These are phyloP conservation scores for Coccomyxa sp. DNA, from an alignment of 139 green algal species.

Conservation along the genomic window DNA sequence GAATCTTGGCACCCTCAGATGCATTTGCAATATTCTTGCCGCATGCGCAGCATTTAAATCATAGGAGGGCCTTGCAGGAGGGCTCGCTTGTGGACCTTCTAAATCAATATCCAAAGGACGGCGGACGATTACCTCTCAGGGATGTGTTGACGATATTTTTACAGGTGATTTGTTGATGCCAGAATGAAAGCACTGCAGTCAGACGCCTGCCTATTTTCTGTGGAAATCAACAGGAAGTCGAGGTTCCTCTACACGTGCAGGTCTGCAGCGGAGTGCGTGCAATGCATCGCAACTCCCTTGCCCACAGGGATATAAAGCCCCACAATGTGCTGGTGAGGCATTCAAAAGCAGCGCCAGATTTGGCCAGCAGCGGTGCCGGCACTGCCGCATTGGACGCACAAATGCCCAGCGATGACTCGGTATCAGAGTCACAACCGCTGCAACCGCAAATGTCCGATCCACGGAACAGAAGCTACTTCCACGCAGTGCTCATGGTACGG, in stretches of 20 bases:
- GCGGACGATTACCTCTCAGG: constrained; percentile 17
- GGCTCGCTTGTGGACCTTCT: constrained; percentile 49
- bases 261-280: constrained; percentile 34
- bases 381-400: not conserved
- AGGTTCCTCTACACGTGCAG: not conserved
- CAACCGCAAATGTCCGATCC: not conserved
- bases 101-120: constrained; percentile 17
- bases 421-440: no score
- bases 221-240: not conserved
- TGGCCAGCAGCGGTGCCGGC: not conserved
- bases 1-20: not conserved
- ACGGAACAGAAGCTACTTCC: not conserved
- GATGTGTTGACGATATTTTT: constrained; percentile 55
- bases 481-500: constrained; percentile 41
- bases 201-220: not conserved
- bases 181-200: not conserved
- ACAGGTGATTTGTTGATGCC: constrained; percentile 38
- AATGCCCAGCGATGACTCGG: no score
- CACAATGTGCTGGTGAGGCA: constrained; percentile 75
- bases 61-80: constrained; percentile 20
- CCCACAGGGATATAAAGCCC: constrained; percentile 87
- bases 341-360: not conserved
- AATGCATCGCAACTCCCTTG: constrained; percentile 63
- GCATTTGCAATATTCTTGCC: not conserved
- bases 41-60: not conserved